Evolutionary conservation across 371 early-diverging fungal genomes (phyloP).

Genomic region (Mortierella sp.): DNA sequence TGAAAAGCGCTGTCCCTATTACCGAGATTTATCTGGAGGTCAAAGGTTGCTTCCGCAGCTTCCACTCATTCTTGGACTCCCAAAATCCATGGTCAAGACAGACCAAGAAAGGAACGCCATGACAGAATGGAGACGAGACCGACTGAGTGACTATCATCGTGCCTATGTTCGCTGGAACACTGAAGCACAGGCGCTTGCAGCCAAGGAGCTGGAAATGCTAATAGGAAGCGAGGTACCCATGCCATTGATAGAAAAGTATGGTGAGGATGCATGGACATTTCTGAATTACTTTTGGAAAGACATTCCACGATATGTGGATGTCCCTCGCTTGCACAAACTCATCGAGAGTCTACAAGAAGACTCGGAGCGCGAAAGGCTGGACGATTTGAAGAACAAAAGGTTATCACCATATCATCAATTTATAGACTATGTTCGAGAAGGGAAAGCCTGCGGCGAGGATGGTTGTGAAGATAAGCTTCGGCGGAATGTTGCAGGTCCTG

Average conservation of each 20-base stretch:
- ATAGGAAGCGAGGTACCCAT: constrained; percentile 2
- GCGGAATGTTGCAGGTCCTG: constrained; percentile 18
- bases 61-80: constrained; percentile 15
- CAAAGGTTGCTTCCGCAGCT: neutral
- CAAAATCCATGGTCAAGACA: constrained; percentile 17
- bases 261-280: constrained; percentile 4
- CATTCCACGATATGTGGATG: constrained; percentile 30
- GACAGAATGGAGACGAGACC: neutral
- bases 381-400: neutral
- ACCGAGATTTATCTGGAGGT: constrained; percentile 14
- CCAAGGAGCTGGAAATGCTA: constrained; percentile 16
- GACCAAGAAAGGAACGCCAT: constrained; percentile 8
- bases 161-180: constrained; percentile 6
- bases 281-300: constrained; percentile 24
- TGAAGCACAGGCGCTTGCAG: constrained; percentile 15
- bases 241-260: constrained; percentile 15
- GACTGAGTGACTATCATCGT: neutral
- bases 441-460: constrained; percentile 11
- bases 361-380: constrained; percentile 7
- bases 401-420: constrained; percentile 4
- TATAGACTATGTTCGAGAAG: constrained; percentile 21
- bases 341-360: constrained; percentile 12
- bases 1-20: constrained; percentile 18
- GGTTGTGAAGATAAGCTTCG: constrained; percentile 1
- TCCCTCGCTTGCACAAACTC: constrained; percentile 21